Evolutionary conservation across 2,329 filamentous ascomycete genomes (phyloP), one percentile per base, ranked within the genome.

Genomic region (Herpotrichia juniperi): DNA sequence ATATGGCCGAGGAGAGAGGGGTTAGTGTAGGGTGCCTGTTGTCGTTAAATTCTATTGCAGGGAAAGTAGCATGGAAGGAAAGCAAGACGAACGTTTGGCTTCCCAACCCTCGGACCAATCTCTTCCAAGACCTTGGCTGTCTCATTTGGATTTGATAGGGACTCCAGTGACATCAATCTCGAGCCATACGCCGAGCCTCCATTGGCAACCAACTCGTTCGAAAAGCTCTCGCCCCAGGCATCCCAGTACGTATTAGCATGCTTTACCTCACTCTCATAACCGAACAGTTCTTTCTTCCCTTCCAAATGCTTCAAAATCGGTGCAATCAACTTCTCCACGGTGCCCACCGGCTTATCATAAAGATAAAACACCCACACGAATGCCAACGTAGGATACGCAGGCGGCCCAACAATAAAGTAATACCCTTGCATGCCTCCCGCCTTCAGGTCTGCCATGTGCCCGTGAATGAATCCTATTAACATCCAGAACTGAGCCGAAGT

Each of bases 341-440:
- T 61, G 2, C 61, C 59, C 32, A 54, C 48, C 1, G 62, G 61
- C 25, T 59, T 62, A 28, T 68, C 54, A 34, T 61, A 68, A 1
- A 65, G 50, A 30, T 50, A 47, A 26, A 69, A 67, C 2, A 22
- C 21, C 61, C 61, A 62, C 1, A 49, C 17, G 9, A 71, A 56
- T 1, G 59, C 57, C 3, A 61, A 43, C 2, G 56, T 50, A 1
- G 56, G 57, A 3, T 48, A 46, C 0, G 26, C 24, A 2, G 66
- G 65, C 8, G 62, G 60, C 4, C 64, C 66, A 4, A 54, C 57
- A n/a, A 67, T 56, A 32, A 44, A 58, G 30, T 66, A 66, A 42
- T 68, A 68, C 0, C 65, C 67, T 39, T 65, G 61, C 56, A 69
- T 58, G 4, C 66, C 67, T 5, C 59, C 64, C 30, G 58, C 56